A percentile compares a stretch with the other conserved stretches of the same genome.
phyloP scores from a whole-genome alignment of 179 eudicot species.

The Spergularia azorica region DNA sequence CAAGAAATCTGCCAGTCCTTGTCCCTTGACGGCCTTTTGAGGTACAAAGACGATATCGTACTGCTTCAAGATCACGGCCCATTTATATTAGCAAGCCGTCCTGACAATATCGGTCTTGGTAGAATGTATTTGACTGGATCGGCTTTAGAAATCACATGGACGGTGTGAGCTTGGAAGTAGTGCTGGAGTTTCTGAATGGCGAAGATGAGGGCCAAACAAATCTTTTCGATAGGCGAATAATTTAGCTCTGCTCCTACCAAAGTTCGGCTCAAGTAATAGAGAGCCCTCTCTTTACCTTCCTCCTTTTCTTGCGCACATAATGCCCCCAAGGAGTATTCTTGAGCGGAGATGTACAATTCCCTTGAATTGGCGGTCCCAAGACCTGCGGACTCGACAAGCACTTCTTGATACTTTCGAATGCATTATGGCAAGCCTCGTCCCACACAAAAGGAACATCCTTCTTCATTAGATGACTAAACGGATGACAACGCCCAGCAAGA shows the following conservation, averaged over 20 bases:
- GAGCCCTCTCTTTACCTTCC: neutral
- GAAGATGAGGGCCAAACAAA: conserved; percentile 18
- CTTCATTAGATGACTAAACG: neutral
- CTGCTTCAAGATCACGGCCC: neutral
- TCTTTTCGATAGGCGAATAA: conserved; percentile 7
- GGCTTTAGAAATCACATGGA: conserved; percentile 6
- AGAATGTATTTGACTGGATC: neutral
- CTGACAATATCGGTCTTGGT: conserved; percentile 12
- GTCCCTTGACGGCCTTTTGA: conserved; percentile 14
- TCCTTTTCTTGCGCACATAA: conserved; percentile 14
- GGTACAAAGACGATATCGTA: conserved; percentile 9
- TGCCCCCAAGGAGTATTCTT: neutral
- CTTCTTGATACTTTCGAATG: neutral
- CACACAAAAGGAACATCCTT: conserved; percentile 3
- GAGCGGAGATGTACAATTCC: neutral
- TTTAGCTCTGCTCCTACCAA: conserved; percentile 12
- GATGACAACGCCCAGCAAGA: neutral
- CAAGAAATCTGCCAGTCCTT: conserved; percentile 14
- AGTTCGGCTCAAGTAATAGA: conserved; percentile 5
- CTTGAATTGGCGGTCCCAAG: neutral
- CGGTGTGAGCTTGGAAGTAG: conserved; percentile 15
- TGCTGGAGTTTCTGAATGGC: conserved; percentile 18
- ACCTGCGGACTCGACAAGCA: neutral
- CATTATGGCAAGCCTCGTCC: conserved; percentile 11
- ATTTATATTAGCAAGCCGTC: conserved; percentile 1